Conservation (phyloP, 768 basidiomycete species). For the Auriculariales sp. region DNA sequence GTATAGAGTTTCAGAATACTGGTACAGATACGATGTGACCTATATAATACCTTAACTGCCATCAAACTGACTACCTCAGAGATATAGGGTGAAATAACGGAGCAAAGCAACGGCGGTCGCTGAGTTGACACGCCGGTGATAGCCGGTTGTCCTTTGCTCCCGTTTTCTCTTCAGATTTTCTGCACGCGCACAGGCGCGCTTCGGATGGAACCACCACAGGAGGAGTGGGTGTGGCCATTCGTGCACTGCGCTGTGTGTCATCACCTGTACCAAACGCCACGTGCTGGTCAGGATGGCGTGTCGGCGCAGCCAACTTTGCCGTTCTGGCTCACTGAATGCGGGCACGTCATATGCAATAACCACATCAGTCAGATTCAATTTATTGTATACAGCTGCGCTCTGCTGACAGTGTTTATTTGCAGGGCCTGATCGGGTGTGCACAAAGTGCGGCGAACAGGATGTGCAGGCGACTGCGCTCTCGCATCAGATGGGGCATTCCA, state of each 20-base stretch:
- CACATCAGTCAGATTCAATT: slow-evolving; percentile 52
- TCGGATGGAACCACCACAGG: too few species aligned
- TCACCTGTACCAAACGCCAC: slow-evolving; percentile 34
- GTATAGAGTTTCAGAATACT: too few species aligned
- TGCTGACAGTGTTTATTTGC: neutral
- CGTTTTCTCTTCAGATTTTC: too few species aligned
- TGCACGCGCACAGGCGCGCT: too few species aligned
- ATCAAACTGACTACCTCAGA: too few species aligned
- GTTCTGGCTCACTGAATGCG: slow-evolving; percentile 83
- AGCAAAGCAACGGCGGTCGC: too few species aligned
- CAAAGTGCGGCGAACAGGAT: slow-evolving; percentile 45
- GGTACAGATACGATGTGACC: too few species aligned
- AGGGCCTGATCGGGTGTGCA: slow-evolving; percentile 65
- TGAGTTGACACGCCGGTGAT: too few species aligned
- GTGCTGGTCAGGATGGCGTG: slow-evolving; percentile 20
- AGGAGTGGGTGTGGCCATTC: slow-evolving; percentile 50
- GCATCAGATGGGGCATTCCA: slow-evolving; percentile 58
- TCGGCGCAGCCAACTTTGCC: slow-evolving; percentile 40
- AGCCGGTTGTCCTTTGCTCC: too few species aligned
- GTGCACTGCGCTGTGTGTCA: slow-evolving; percentile 58
- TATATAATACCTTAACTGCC: too few species aligned
- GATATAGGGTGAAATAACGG: too few species aligned
- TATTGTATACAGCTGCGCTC: neutral
- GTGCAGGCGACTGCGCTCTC: slow-evolving; percentile 53
- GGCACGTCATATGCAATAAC: slow-evolving; percentile 72